phyloP scores from a whole-genome alignment of 106 monocot genomes.

The Triglochin maritima region DNA sequence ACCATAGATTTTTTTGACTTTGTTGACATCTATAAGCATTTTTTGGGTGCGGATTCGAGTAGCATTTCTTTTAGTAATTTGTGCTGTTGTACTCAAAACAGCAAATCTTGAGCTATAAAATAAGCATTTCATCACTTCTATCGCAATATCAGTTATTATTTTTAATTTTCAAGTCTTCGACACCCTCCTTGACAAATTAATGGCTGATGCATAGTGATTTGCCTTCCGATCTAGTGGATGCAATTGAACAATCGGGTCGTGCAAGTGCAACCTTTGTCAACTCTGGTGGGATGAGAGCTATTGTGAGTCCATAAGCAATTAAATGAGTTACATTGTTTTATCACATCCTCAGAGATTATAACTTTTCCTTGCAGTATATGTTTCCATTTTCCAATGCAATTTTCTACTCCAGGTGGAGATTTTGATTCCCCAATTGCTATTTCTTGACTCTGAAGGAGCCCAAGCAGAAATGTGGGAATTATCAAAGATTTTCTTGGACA shows the following conservation, averaged over 20 bases:
- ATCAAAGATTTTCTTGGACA: conserved; percentile 76
- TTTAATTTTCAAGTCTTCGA: too few relatives aligned
- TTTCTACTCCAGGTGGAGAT: conserved; percentile 59
- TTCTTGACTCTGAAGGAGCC: conserved; percentile 91
- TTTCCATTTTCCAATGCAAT: neutral
- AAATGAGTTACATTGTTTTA: neutral
- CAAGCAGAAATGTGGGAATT: conserved; percentile 82
- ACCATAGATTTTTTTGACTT: too few relatives aligned
- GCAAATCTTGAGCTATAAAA: too few relatives aligned
- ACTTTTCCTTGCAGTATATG: neutral
- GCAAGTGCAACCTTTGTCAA: conserved; percentile 47
- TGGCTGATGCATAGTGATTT: conserved; percentile 42
- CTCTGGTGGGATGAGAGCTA: conserved; percentile 80
- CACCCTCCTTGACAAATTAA: neutral
- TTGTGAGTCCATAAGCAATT: conserved; percentile 26
- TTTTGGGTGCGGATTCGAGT: too few relatives aligned
- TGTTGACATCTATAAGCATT: too few relatives aligned
- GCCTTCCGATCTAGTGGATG: conserved; percentile 72
- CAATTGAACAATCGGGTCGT: conserved; percentile 63
- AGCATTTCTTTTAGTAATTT: too few relatives aligned
- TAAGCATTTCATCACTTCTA: too few relatives aligned
- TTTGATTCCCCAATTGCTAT: conserved; percentile 82
- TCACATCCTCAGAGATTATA: neutral
- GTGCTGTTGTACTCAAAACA: too few relatives aligned
- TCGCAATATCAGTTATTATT: too few relatives aligned